Percentiles rank a stretch among this genome's conserved stretches.
These are phyloP conservation scores for Echites panduratus DNA, from an alignment of 257 asterid species.

Conservation along the genomic window DNA sequence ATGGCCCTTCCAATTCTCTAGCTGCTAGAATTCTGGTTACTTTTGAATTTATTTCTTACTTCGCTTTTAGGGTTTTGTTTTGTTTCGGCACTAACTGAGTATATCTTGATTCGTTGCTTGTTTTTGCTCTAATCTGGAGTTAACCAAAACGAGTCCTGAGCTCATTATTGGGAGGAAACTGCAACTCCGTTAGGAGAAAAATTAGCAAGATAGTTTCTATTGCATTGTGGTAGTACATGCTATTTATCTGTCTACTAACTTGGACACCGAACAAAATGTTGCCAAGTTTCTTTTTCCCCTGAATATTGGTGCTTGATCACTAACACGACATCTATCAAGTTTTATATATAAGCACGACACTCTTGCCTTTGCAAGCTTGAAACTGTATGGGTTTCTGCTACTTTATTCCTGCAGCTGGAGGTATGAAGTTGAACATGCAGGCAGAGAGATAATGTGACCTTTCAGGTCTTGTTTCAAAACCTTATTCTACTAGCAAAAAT, in stretches of 20 bases:
- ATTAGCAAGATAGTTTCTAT: not conserved
- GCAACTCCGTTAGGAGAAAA: not conserved
- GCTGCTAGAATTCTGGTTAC: conserved; percentile 37
- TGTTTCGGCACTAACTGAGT: not conserved
- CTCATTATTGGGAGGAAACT: not conserved
- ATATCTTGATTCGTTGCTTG: not conserved
- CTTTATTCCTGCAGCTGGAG: not conserved
- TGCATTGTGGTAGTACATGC: not conserved
- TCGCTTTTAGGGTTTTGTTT: conserved; percentile 9
- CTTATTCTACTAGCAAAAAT: too few relatives aligned
- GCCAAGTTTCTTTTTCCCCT: not conserved
- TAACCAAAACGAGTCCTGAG: not conserved
- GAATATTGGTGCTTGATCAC: too few relatives aligned
- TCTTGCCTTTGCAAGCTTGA: not conserved
- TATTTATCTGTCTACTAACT: not conserved
- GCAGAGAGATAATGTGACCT: not conserved
- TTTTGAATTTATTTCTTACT: not conserved
- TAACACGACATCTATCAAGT: too few relatives aligned
- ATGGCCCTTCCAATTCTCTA: conserved; percentile 34
- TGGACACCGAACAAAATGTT: not conserved
- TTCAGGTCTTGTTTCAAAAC: not conserved
- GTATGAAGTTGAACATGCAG: not conserved
- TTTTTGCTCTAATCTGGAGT: not conserved
- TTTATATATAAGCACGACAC: not conserved
- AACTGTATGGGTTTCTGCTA: not conserved